Base-by-base conservation (phyloP, 2,329 filamentous ascomycete species). In the Xylariaceae sp. region DNA sequence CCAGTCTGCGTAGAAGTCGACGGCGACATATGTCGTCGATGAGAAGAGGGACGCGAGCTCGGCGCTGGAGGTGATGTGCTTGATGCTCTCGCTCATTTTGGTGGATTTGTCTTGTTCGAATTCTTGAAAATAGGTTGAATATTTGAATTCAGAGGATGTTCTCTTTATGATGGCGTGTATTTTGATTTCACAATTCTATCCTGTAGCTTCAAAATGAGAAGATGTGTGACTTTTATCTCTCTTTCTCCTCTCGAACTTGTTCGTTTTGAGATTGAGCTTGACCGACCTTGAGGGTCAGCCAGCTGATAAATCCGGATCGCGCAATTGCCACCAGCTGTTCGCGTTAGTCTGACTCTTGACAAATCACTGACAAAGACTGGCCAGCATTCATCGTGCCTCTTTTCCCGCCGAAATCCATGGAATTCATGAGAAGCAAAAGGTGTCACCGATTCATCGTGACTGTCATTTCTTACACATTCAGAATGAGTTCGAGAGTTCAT, bases 1-100 rank as follows among this genome's bases (percentile, higher is more conserved):
- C 83, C 83, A 86, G 68, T 79, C 74, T 60, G 83, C 82, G 73
- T 76, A 80, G 74, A 85, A 84, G 70, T 86, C 82, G 64, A 82
- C 73, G 61, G 79, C 76, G 63, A 84, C 80, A 72, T 79, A 81
- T 51, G 75, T 78, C 52, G 75, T 81, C 8, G 71, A 71, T 13
- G 72, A 65, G 67, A 83, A 69, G 62, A 85, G 79, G 44, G 72
- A 66, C 62, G 81, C 71, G 67, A 84, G 82, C 65, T 83, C 75
- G 54, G 74, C 68, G 64, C 74, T 73, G 53, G 75, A 71, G 59
- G 69, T 73, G 70, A 82, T 74, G 66, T 77, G 73, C 60, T 73
- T 67, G 39, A 71, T 30, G 23, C 23, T 61, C 45, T 64, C 59
- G 58, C 62, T 49, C 62, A 64, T 65, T 53, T 57, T 59, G 30